Evolutionary conservation across 148 eudicot genomes (phyloP), one percentile per base, ranked within the genome.

Genomic region (Rhododendron williamsianum): DNA sequence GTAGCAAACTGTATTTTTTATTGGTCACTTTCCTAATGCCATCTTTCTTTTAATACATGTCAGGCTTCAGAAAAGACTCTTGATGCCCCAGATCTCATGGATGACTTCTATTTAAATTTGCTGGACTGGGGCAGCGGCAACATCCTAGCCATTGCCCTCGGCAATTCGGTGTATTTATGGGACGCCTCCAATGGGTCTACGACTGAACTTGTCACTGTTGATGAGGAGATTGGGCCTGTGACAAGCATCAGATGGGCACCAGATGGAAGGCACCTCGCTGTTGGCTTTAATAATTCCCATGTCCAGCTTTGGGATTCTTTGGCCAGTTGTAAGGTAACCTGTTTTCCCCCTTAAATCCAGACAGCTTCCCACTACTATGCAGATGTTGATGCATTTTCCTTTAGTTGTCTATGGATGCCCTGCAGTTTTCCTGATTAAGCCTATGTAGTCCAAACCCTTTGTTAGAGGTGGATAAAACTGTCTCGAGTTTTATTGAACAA

Each of bases 231-330:
- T 69, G 92, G 92, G 45, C 92, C 92, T 27, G 89, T 91, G 56
- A 91, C 92, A 16, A 89, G 91, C 81, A 84, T 89, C 25, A 86
- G 54, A 80, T 91, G 92, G 92, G 91, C 92, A 8, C 92, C 91
- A 36, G 91, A 89, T 83, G 92, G 92, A 51, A 88, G 85, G 69
- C 90, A 89, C 77, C 84, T 91, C 78, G 92, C 92, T 87, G 90
- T 91, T 63, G 92, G 90, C 48, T 84, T 91, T 51, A 89, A 85
- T 81, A 91, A 89, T 86, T 89, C 92, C 21, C 73, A 89, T 38
- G 87, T 91, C 56, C 91, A 89, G 85, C 67, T 91, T 11, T 89
- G 91, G 91, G 91, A 91, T 81, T 80, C 90, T 63, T 79, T 86
- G 18, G 33, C 87, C 36, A 35, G 86, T 54, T 67, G 52, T 63